A percentile compares a stretch with the other conserved stretches of the same genome.
These are phyloP conservation scores for Cupressus sempervirens DNA, from an alignment of 75 land plant species.

Conservation along the genomic window DNA sequence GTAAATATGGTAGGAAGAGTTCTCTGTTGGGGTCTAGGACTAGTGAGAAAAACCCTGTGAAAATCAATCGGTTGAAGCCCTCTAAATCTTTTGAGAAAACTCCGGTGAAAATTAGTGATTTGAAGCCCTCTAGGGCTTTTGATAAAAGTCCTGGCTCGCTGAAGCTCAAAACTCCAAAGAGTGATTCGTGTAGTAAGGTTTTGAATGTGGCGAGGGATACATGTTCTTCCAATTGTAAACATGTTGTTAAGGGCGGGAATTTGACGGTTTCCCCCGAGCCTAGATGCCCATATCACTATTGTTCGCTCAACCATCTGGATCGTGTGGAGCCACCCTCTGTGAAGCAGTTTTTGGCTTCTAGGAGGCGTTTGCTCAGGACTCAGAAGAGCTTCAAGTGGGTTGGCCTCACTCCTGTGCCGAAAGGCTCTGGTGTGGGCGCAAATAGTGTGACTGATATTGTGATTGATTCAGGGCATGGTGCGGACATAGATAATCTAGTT, in stretches of 20 bases:
- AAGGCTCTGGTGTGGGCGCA: neutral
- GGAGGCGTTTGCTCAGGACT: constrained; percentile 37
- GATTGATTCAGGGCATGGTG: neutral
- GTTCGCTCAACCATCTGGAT: constrained; percentile 54
- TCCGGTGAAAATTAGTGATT: neutral
- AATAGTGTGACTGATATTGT: neutral
- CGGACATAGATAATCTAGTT: neutral
- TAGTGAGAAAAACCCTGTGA: neutral
- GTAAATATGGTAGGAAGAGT: neutral
- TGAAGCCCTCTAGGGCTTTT: neutral
- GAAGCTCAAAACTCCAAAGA: constrained; percentile 13
- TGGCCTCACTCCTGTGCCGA: constrained; percentile 16
- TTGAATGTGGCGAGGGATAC: constrained; percentile 35
- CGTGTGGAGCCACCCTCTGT: constrained; percentile 36
- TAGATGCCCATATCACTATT: constrained; percentile 58
- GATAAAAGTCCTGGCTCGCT: neutral
- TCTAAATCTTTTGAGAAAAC: neutral
- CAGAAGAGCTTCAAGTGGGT: constrained; percentile 26
- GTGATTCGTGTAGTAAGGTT: constrained; percentile 13
- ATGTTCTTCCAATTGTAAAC: constrained; percentile 47
- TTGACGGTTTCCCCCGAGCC: constrained; percentile 17
- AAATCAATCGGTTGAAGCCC: neutral
- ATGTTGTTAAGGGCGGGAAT: neutral
- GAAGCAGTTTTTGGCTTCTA: constrained; percentile 44
- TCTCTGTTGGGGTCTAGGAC: neutral